Evolutionary conservation across 371 early-diverging fungal genomes (phyloP).

Genomic region (Mucor indicus): DNA sequence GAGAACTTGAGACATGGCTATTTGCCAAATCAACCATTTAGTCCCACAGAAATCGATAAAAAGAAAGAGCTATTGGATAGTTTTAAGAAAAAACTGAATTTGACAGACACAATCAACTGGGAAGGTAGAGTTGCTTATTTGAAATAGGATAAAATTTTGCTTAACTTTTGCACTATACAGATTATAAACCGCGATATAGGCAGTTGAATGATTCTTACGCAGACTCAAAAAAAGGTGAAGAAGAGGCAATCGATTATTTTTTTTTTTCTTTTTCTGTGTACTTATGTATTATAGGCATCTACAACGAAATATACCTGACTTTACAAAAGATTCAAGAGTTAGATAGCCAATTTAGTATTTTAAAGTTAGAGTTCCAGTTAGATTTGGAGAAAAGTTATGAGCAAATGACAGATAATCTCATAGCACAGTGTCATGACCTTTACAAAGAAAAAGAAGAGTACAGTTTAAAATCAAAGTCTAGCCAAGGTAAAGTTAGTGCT

Average conservation of each 20-base stretch:
- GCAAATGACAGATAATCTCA: slow-evolving; percentile 17
- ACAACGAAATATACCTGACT: slow-evolving; percentile 24
- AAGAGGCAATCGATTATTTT: neutral
- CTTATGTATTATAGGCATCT: slow-evolving; percentile 15
- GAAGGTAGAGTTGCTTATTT: slow-evolving; percentile 3
- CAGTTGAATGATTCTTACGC: slow-evolving; percentile 30
- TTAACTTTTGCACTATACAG: slow-evolving; percentile 1
- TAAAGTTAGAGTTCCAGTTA: slow-evolving; percentile 19
- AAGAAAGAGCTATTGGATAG: neutral
- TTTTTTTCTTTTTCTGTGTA: too few species aligned
- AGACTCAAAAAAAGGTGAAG: slow-evolving; percentile 18
- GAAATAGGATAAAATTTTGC: neutral
- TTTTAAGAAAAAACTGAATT: slow-evolving; percentile 1
- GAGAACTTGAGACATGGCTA: slow-evolving; percentile 10
- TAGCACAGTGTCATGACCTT: slow-evolving; percentile 23
- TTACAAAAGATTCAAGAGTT: slow-evolving; percentile 23
- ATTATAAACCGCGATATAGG: slow-evolving; percentile 30
- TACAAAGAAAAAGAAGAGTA: slow-evolving; percentile 5
- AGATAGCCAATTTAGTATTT: slow-evolving; percentile 22
- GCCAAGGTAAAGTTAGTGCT: neutral
- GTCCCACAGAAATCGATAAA: neutral
- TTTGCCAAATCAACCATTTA: slow-evolving; percentile 1
- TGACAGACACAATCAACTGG: slow-evolving; percentile 7
- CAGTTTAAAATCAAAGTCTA: neutral
- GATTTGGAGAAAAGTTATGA: slow-evolving; percentile 26